A percentile compares a stretch with the other conserved stretches of the same genome.
Conservation (phyloP, 2,329 filamentous ascomycete genomes). For the Ophiostoma ulmi region DNA sequence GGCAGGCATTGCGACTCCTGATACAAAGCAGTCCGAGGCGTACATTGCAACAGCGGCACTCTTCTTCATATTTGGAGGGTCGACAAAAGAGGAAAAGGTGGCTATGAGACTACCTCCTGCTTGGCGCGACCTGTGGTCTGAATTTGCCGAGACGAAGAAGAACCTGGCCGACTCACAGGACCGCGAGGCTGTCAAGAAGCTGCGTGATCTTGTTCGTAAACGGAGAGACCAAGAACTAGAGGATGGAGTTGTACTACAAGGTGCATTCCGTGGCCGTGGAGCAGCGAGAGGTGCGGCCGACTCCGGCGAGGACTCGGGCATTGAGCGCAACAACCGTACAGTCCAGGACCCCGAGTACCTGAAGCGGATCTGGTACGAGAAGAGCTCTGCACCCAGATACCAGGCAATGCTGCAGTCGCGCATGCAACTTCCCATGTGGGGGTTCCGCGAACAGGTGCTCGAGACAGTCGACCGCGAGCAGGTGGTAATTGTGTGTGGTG, state of each 20-base stretch:
- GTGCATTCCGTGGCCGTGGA: constrained; percentile 64
- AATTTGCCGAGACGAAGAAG: constrained; percentile 68
- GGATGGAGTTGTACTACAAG: constrained; percentile 70
- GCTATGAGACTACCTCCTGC: constrained; percentile 69
- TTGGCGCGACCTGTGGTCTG: constrained; percentile 82
- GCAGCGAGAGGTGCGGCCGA: constrained; percentile 45
- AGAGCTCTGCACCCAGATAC: constrained; percentile 56
- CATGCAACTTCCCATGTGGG: constrained; percentile 83
- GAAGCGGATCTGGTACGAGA: constrained; percentile 56
- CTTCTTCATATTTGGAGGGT: constrained; percentile 74
- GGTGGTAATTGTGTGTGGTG: constrained; percentile 89
- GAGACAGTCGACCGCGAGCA: constrained; percentile 72
- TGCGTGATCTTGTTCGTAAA: constrained; percentile 66
- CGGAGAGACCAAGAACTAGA: constrained; percentile 64
- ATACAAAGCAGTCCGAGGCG: constrained; percentile 75
- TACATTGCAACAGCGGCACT: constrained; percentile 77
- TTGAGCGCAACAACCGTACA: constrained; percentile 41
- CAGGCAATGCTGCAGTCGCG: constrained; percentile 74
- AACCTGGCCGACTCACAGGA: constrained; percentile 65
- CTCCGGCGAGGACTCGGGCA: constrained; percentile 43
- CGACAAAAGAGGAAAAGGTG: constrained; percentile 78
- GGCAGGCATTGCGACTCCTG: constrained; percentile 66
- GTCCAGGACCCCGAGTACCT: constrained; percentile 45
- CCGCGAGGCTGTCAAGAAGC: constrained; percentile 59
- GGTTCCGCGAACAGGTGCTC: constrained; percentile 73